These are phyloP conservation scores for Linum trigynum DNA, from an alignment of 345 rosid species.

Conservation along the genomic window DNA sequence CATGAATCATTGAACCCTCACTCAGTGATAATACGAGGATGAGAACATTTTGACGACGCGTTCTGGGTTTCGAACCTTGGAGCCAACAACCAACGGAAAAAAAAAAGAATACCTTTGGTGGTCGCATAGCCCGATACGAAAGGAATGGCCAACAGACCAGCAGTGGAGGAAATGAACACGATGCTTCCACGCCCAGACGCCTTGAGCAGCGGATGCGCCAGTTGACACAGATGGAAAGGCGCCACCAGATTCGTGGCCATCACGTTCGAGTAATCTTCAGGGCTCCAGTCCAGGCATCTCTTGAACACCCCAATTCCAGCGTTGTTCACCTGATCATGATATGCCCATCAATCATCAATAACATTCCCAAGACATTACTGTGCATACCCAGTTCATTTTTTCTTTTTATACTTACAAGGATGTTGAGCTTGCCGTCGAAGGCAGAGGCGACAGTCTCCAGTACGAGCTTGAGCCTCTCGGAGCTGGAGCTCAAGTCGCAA, in stretches of 20 bases:
- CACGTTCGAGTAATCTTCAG: conserved; percentile 7
- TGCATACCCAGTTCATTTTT: no score
- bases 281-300: neutral
- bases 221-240: conserved; percentile 15
- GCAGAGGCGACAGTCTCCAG: no score
- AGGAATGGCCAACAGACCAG: neutral
- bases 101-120: conserved; percentile 11
- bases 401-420: no score
- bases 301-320: no score
- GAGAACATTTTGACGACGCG: no score
- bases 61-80: neutral
- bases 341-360: no score
- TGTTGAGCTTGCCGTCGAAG: no score
- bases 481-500: no score
- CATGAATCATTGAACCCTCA: neutral
- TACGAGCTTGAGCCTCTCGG: no score
- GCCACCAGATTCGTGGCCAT: conserved; percentile 13
- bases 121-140: conserved; percentile 11
- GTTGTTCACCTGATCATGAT: no score
- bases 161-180: conserved; percentile 16
- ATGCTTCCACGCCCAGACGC: conserved; percentile 17
- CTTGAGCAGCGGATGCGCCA: conserved; percentile 18
- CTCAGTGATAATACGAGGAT: no score
- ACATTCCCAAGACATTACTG: no score
- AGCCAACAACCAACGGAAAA: neutral